Evolutionary conservation across 1,284 basidiomycete species (phyloP).

Genomic region (Tilletia indica): DNA sequence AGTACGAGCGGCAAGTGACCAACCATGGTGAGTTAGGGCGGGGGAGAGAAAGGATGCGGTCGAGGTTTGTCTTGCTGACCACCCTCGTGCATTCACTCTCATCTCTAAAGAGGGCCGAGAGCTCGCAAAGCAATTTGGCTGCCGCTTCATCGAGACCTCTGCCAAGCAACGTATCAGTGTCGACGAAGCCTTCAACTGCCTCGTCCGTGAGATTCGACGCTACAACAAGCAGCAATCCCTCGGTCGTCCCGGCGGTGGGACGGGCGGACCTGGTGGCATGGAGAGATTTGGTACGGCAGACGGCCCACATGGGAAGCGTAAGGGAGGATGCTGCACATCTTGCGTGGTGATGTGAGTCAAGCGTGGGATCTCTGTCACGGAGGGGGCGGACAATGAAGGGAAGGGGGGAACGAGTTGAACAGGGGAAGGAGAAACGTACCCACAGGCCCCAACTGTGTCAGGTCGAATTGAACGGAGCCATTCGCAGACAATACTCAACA

Average conservation of each 20-base stretch:
- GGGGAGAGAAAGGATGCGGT: no score
- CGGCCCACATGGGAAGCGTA: conserved; percentile 12
- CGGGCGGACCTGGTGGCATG: conserved; percentile 38
- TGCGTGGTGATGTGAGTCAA: conserved; percentile 9
- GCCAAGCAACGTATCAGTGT: conserved; percentile 98
- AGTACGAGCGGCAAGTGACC: conserved; percentile 95
- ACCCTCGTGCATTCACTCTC: conserved; percentile 41
- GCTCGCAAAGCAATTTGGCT: conserved; percentile 91
- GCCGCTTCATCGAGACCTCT: conserved; percentile 97
- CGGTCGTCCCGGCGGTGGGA: conserved; percentile 46
- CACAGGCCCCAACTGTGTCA: no score
- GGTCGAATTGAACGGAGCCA: no score
- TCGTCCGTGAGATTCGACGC: conserved; percentile 92
- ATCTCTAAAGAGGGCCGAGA: conserved; percentile 83
- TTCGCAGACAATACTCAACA: no score
- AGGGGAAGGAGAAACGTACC: no score
- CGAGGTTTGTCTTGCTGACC: no score
- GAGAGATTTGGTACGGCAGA: conserved; percentile 23
- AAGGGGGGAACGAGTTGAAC: background rate
- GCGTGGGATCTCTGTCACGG: background rate
- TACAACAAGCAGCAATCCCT: conserved; percentile 70
- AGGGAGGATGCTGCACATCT: conserved; percentile 11
- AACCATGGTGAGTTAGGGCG: conserved; percentile 72
- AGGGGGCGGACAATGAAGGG: background rate
- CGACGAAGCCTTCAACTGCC: conserved; percentile 94